Evolutionary conservation across 148 eudicot species (phyloP), one percentile per base, ranked within the genome.

Genomic region (Vaccinium myrtillus): DNA sequence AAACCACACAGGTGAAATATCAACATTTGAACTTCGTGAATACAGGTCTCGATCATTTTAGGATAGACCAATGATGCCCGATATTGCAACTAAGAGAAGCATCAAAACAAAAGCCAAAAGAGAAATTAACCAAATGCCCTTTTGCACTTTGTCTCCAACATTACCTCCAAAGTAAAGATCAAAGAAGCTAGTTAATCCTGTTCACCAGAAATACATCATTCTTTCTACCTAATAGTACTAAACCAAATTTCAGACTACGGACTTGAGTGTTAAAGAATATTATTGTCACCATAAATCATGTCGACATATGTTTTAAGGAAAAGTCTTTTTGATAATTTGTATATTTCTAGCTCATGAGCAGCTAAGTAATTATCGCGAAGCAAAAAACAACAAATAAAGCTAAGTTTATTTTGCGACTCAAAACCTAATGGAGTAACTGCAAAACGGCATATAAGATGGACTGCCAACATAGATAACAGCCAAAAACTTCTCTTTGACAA

Each of bases 331-430:
- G 2, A 69, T 10, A 69, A 25, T 15, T 69, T 12, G 30, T 7
- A 21, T 21, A 25, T 8, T 25, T 21, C 11, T 8, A 23, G 71
- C 12, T 65, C 30, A 65, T 23, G 19, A 65, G 71, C 21, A 65
- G 71, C 18, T 63, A 8, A n/a, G 39, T 69, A 25, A 30, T 25
- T 27, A 5, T 69, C 12, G 16, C 39, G 0, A 27, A 27, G 39
- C 18, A 69, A 69, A 36, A 32, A 14, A 13, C 5, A 15, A 71
- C 0, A 39, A 71, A 39, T 23, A 74, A 7, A 32, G 51, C 77
- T 74, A 73, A 73, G 77, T 73, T 73, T 50, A 18, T 73, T 73
- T 73, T 49, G 39, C 77, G 18, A 73, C 50, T 36, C 43, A 73
- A 74, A 74, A 74, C 43, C 51, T 74, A 73, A 73, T 18, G 8